Evolutionary conservation across 352 stramenopile species (phyloP), one percentile per base, ranked within the genome.

Genomic region (Phytophthora sp.): DNA sequence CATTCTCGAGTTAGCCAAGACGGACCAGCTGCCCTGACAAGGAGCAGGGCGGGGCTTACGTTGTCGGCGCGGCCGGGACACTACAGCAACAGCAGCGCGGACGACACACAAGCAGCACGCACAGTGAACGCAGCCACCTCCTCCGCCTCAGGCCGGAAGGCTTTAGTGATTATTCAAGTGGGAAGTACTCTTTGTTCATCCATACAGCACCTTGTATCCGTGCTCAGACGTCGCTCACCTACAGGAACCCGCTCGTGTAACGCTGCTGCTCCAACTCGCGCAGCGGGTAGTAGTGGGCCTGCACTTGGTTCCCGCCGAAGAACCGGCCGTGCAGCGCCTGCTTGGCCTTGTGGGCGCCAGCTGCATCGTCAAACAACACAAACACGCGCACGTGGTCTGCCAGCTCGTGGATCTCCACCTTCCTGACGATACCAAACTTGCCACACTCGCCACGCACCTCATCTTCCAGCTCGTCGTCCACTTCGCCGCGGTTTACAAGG

Each of bases 1-100:
- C 76, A 98, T 99, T 69, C 89, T 99, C 56, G 95, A 99, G 72
- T 94, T 98, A 62, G 95, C 96, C 62, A 93, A 97, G 74, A 92
- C 83, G 39, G 63, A 85, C 43, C 79, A 82, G 54, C 43, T 67
- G 59, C 55, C 65, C 13, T 74, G 45, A n/a, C n/a, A n/a, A n/a
- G n/a, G n/a, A 77, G 27, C 32, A 63, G 27, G 43, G 64, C 9
- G 63, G 44, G 55, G 52, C 53, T 58, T 66, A 66, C 54, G 37
- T 34, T 55, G 50, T 54, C 41, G 15, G 30, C 5, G 32, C 32
- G 13, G 10, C 18, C 42, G 43, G 42, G 31, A 51, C n/a, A 43
- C 66, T 74, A 71, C 54, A 74, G 53, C 42, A 67, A 74, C 51
- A 59, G 51, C 60, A 71, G 42, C 56, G 50, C 57, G 61, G 50